A percentile compares a stretch with the other conserved stretches of the same genome.
Evolutionary conservation across 169 alveolate species (phyloP).

Genomic region (Amoebophrya sp.): DNA sequence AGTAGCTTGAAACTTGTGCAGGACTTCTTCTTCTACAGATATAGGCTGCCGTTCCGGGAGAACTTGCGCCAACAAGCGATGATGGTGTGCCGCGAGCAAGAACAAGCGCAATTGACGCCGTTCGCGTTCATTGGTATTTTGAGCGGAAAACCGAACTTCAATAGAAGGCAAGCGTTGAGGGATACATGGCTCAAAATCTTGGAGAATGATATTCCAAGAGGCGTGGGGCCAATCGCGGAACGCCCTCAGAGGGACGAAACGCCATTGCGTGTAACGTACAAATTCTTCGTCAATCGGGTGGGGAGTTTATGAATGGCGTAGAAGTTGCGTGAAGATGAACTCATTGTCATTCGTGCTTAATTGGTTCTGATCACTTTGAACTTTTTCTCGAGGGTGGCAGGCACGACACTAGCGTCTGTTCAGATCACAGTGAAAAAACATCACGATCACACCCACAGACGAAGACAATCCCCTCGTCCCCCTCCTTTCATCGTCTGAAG

Average conservation of each 20-base stretch:
- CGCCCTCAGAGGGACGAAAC: neutral
- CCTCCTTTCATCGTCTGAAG: no score
- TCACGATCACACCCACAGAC: no score
- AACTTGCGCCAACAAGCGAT: neutral
- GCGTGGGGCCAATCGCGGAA: neutral
- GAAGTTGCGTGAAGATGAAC: no score
- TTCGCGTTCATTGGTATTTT: neutral
- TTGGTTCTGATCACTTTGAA: no score
- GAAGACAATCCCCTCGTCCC: no score
- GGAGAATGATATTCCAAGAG: neutral
- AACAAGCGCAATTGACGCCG: neutral
- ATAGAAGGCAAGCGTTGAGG: neutral
- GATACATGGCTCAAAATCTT: neutral
- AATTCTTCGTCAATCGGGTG: neutral
- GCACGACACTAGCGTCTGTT: no score
- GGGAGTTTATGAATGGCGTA: no score
- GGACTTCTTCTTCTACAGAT: neutral
- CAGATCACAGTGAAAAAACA: no score
- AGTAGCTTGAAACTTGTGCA: neutral
- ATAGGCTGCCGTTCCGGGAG: neutral
- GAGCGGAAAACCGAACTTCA: neutral
- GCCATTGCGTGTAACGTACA: neutral
- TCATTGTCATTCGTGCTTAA: no score
- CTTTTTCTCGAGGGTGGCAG: no score
- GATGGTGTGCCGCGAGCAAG: neutral